A percentile compares a stretch with the other conserved stretches of the same genome.
These are phyloP conservation scores for Crithidia expoeki DNA, from an alignment of 208 protist genomes.

Conservation along the genomic window DNA sequence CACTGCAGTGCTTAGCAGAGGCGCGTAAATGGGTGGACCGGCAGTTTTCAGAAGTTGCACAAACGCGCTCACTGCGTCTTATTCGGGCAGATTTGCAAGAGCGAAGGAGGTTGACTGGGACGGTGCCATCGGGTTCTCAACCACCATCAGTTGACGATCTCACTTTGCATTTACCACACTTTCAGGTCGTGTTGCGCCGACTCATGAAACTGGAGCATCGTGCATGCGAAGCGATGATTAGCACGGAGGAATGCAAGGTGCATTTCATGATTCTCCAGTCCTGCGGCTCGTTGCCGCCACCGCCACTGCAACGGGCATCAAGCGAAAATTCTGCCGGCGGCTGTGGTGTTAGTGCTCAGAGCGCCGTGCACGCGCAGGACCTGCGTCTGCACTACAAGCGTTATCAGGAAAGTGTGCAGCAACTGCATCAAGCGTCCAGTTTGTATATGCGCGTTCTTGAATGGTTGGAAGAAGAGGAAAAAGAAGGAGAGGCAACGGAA, in stretches of 20 bases:
- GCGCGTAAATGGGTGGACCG: slow-evolving; percentile 30
- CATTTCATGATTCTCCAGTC: slow-evolving; percentile 41
- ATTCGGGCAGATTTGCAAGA: slow-evolving; percentile 31
- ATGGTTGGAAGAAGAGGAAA: slow-evolving; percentile 29
- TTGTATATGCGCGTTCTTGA: slow-evolving; percentile 25
- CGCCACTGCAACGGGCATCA: too few species aligned
- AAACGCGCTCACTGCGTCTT: slow-evolving; percentile 22
- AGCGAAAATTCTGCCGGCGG: neutral
- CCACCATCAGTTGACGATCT: neutral
- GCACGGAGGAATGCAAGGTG: slow-evolving; percentile 52
- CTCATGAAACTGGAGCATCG: slow-evolving; percentile 26
- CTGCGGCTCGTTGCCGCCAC: slow-evolving; percentile 20
- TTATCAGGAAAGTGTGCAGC: slow-evolving; percentile 30
- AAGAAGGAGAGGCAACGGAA: neutral
- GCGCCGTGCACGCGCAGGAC: slow-evolving; percentile 10
- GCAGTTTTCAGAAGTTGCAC: slow-evolving; percentile 17
- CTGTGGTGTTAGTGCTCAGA: neutral
- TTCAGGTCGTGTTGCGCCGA: slow-evolving; percentile 17
- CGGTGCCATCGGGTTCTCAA: too few species aligned
- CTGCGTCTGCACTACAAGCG: slow-evolving; percentile 30
- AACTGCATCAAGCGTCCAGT: slow-evolving; percentile 17
- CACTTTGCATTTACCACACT: slow-evolving; percentile 8
- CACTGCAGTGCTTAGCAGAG: slow-evolving; percentile 41
- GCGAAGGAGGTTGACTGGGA: slow-evolving; percentile 6
- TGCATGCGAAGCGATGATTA: slow-evolving; percentile 45